Conservation (phyloP, 345 rosid species). For the Acer saccharum region DNA sequence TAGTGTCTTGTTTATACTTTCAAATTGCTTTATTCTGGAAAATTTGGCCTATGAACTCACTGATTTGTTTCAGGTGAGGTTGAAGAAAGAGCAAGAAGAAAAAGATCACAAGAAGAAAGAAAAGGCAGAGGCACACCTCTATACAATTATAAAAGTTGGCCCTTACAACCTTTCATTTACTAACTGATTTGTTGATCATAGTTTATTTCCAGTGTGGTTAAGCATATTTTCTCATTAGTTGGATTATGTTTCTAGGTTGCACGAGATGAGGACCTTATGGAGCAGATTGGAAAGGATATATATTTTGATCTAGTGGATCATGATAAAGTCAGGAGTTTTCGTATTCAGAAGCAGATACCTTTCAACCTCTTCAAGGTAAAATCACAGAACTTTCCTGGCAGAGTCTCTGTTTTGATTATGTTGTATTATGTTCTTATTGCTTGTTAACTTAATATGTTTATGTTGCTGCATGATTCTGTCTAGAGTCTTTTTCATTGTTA, state of each 20-base stretch:
- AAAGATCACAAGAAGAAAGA: slow-evolving; percentile 87
- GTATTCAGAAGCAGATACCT: slow-evolving; percentile 79
- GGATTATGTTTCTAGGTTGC: slow-evolving; percentile 62
- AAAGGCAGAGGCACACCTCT: slow-evolving; percentile 91
- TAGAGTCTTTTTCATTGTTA: not conserved
- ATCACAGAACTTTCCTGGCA: not conserved
- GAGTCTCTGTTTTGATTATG: not conserved
- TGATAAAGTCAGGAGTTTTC: slow-evolving; percentile 90
- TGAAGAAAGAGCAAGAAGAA: slow-evolving; percentile 96
- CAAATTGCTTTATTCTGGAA: slow-evolving; percentile 10
- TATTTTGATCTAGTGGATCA: slow-evolving; percentile 97
- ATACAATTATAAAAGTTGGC: slow-evolving; percentile 80
- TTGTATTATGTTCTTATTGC: not conserved
- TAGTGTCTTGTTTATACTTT: not conserved
- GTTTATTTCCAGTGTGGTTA: not conserved
- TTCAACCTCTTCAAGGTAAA: slow-evolving; percentile 84
- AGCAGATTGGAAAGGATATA: slow-evolving; percentile 89
- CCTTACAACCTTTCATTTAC: slow-evolving; percentile 9
- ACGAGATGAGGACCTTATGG: slow-evolving; percentile 78
- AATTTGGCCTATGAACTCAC: slow-evolving; percentile 8
- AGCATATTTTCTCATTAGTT: slow-evolving; percentile 18
- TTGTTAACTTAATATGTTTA: not conserved
- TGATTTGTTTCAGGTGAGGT: slow-evolving; percentile 60
- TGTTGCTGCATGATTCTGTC: not conserved
- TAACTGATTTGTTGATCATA: not conserved